A percentile compares a stretch with the other conserved stretches of the same genome.
Evolutionary conservation across 2,329 filamentous ascomycete genomes (phyloP).

Genomic region (Fusarium secorum): DNA sequence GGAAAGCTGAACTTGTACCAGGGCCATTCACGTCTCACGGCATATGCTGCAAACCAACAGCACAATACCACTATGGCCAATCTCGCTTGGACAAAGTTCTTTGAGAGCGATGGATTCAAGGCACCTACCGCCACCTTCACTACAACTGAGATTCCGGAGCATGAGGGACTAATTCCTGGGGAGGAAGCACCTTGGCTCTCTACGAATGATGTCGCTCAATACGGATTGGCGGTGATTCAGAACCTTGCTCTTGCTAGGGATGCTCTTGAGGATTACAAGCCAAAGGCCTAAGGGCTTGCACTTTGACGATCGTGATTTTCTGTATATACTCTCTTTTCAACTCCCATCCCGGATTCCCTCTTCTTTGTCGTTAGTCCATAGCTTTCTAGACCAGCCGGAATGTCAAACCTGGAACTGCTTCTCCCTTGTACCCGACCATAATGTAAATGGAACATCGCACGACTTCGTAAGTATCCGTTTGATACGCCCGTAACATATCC

Average conservation of each 20-base stretch:
- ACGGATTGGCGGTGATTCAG: constrained; percentile 65
- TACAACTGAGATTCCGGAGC: constrained; percentile 52
- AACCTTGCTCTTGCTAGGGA: constrained; percentile 54
- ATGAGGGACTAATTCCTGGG: constrained; percentile 55
- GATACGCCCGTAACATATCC: not conserved
- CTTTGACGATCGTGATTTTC: not conserved
- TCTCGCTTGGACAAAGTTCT: constrained; percentile 64
- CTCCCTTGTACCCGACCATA: fast-evolving
- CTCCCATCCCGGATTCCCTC: not conserved
- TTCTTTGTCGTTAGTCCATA: not conserved
- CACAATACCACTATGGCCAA: constrained; percentile 57
- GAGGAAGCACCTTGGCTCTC: constrained; percentile 66
- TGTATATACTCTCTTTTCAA: not conserved
- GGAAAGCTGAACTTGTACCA: constrained; percentile 59
- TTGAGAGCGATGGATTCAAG: constrained; percentile 55
- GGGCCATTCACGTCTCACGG: constrained; percentile 66
- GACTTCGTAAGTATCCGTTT: constrained; percentile 3
- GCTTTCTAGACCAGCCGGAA: not conserved
- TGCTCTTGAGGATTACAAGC: constrained; percentile 15
- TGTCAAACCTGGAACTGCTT: not conserved
- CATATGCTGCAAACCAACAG: constrained; percentile 56
- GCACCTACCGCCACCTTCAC: constrained; percentile 47
- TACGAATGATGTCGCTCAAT: constrained; percentile 65
- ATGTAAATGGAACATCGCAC: not conserved
- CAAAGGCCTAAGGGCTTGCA: not conserved